Evolutionary conservation across 148 eudicot species (phyloP), one percentile per base, ranked within the genome.

Genomic region (Agrostemma githago): DNA sequence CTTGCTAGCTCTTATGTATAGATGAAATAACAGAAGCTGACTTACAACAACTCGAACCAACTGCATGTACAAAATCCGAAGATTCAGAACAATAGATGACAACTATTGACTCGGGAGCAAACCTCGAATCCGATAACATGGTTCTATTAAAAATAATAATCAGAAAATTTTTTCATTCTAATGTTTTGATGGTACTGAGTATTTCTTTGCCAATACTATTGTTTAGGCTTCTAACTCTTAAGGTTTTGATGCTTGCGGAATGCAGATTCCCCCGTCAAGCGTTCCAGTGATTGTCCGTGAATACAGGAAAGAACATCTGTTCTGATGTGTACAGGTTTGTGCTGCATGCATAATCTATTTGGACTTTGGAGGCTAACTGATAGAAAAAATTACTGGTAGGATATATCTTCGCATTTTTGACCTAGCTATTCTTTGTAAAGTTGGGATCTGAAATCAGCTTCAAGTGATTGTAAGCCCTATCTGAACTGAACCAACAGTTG

Each of bases 231-330:
- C 17, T 56, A 48, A 34, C 39, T 11, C 59, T 37, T 37, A 41
- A 59, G 60, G 41, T 72, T 40, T 15, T 11, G 39, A 9, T 61
- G 37, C 17, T 21, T 72, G 77, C 37, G 69, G 68, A 51, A 64
- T 79, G 65, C 89, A 92, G 97, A 80, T 92, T 73, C 97, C 97
- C 19, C 89, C 96, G 8, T 84, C 97, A 20, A 92, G 97, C 40
- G 97, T 92, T 68, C 92, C 97, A 2, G 97, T 92, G n/a, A 92
- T 92, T 62, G 89, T 92, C 72, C 89, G 90, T 4, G 96, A 92
- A 81, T 92, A 88, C 62, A 84, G 95, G 78, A 85, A 83, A 83
- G 92, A 89, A 56, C 89, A 90, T 70, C 53, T 88, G n/a, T 78
- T 85, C 67, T 80, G 70, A 80, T 46, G 41, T 79, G 73, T 85